Base-by-base conservation (phyloP, 2,329 filamentous ascomycete species). In the Fusarium sp. region DNA sequence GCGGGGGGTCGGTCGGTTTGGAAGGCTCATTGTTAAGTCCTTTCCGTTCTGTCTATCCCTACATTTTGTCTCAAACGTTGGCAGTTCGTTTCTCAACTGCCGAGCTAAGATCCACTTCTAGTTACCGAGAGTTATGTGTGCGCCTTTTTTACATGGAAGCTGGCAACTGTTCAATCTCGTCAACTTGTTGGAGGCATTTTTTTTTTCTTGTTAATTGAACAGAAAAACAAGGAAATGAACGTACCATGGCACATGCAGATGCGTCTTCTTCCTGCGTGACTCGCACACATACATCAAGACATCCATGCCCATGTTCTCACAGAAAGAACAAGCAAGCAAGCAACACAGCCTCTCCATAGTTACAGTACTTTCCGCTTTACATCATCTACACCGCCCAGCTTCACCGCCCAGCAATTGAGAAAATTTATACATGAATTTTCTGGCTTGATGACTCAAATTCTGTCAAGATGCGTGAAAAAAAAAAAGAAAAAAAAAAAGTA, bases 81-180 rank as follows among this genome's bases (percentile, higher is more conserved):
- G 45, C 45, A 47, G 45, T 18, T 60, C 47, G 10, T 40, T 40
- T 42, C 16, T 38, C 64, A 74, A 74, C 71, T 73, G 61, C 71
- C 71, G 71, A 56, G 29, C 13, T 37, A 59, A 59, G 67, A 47
- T 71, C 71, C 71, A 74, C 70, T 24, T 18, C 47, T 29, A 29
- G 59, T 58, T 70, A 56, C 70, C 47, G 54, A 54, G 61, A 66
- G 24, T 5, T 27, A 27, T 27, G 24, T 27, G 22, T 29, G 45
- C 24, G 24, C 24, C 24, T 29, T 50, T 50, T 50, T 24, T 18
- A 40, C 38, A 40, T 10, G 35, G 24, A 27, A 27, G 24, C 24
- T 6, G 24, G 24, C n/a, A n/a, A n/a, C n/a, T n/a, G n/a, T n/a
- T n/a, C 52, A 34, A 34, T 34, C 37, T n/a, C 67, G 62, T 71